phyloP scores from a whole-genome alignment of 768 basidiomycete genomes.

The Mycena leptocephala region DNA sequence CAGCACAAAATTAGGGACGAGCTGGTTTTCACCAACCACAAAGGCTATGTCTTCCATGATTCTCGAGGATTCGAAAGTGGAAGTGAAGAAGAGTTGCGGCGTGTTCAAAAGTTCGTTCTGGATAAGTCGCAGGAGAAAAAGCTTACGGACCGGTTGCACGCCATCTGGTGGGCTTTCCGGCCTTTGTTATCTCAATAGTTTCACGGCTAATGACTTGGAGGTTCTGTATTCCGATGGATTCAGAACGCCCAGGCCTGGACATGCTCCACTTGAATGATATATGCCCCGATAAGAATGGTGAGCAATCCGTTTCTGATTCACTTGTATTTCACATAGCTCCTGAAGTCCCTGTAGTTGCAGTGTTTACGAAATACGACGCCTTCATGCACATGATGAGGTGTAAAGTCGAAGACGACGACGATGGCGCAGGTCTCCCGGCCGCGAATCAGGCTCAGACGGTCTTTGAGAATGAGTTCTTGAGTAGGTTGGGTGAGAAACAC shows the following conservation, averaged over 20 bases:
- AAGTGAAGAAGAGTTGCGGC: neutral
- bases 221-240: conserved; percentile 7
- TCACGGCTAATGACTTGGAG: neutral
- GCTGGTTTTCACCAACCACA: conserved; percentile 5
- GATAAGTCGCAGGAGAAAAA: neutral
- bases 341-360: conserved; percentile 7
- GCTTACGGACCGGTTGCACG: neutral
- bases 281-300: conserved; percentile 4
- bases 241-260: neutral
- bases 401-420: no score
- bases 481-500: no score
- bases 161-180: neutral
- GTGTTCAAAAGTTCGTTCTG: neutral
- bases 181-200: neutral
- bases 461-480: no score
- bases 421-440: no score
- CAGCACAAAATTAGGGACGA: conserved; percentile 5
- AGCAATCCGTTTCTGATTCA: no score
- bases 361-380: conserved; percentile 9
- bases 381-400: neutral
- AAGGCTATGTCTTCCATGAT: conserved; percentile 5
- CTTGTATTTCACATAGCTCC: no score
- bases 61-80: conserved; percentile 1
- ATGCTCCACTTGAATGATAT: neutral
- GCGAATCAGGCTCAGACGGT: no score